Conservation (phyloP, 371 early-diverging fungal species). For the Mortierella sp. region DNA sequence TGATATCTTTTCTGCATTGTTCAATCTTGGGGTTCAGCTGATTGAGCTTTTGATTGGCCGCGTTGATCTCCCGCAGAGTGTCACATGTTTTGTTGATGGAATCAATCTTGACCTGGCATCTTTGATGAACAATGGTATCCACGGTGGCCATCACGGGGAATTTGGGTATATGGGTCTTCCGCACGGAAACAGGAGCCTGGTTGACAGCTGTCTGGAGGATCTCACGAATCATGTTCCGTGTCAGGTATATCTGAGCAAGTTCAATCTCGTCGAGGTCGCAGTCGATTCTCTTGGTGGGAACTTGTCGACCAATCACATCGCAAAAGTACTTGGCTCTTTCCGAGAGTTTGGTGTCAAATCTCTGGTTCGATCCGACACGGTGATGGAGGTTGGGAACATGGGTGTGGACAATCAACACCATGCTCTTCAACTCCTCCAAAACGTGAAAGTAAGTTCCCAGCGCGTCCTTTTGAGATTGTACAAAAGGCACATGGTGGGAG, state of each 20-base stretch:
- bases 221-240: not conserved
- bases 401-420: slow-evolving; percentile 1
- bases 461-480: not conserved
- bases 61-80: too few species aligned
- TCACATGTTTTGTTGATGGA: too few species aligned
- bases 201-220: not conserved
- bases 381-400: not conserved
- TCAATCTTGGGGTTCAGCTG: too few species aligned
- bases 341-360: not conserved
- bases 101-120: too few species aligned
- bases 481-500: not conserved
- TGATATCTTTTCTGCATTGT: too few species aligned
- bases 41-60: too few species aligned
- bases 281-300: not conserved
- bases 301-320: not conserved
- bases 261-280: not conserved
- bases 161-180: too few species aligned
- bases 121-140: too few species aligned
- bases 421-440: not conserved
- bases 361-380: not conserved
- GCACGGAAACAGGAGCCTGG: too few species aligned
- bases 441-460: not conserved
- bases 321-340: not conserved
- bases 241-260: not conserved
- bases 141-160: too few species aligned